Conservation (phyloP, 768 basidiomycete genomes). For the Mycena galopus region DNA sequence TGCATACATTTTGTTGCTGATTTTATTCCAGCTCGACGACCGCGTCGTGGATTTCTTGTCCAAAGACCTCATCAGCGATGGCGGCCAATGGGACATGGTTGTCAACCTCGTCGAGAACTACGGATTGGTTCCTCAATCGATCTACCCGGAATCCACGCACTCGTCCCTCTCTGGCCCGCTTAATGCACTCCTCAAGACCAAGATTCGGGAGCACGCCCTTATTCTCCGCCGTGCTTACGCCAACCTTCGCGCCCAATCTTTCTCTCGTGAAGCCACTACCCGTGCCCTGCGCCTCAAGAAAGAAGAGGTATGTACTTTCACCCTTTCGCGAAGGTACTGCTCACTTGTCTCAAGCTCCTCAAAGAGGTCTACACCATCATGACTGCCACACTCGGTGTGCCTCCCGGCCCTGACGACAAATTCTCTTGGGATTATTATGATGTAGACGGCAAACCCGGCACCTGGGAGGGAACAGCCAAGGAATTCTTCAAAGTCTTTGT, state of each 20-base stretch:
- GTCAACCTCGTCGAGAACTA: constrained; percentile 74
- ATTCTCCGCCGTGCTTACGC: constrained; percentile 76
- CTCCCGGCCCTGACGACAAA: constrained; percentile 76
- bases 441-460: constrained; percentile 77
- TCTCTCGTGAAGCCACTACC: constrained; percentile 62
- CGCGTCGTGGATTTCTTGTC: constrained; percentile 86
- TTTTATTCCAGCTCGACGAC: constrained; percentile 67
- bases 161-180: constrained; percentile 81
- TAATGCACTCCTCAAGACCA: constrained; percentile 86
- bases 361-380: constrained; percentile 88
- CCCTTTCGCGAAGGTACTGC: background rate
- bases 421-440: constrained; percentile 94
- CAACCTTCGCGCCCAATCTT: constrained; percentile 62
- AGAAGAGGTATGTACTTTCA: constrained; percentile 54
- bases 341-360: constrained; percentile 61
- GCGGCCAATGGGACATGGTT: constrained; percentile 97
- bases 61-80: constrained; percentile 85
- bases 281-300: constrained; percentile 83
- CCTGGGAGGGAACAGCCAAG: constrained; percentile 84
- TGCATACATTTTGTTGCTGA: background rate
- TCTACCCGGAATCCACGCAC: constrained; percentile 89
- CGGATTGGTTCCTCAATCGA: constrained; percentile 86
- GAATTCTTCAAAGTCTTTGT: constrained; percentile 83
- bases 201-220: constrained; percentile 92
- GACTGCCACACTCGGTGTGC: constrained; percentile 88